phyloP scores from a whole-genome alignment of 768 basidiomycete species.

The Amylocystis lapponica region DNA sequence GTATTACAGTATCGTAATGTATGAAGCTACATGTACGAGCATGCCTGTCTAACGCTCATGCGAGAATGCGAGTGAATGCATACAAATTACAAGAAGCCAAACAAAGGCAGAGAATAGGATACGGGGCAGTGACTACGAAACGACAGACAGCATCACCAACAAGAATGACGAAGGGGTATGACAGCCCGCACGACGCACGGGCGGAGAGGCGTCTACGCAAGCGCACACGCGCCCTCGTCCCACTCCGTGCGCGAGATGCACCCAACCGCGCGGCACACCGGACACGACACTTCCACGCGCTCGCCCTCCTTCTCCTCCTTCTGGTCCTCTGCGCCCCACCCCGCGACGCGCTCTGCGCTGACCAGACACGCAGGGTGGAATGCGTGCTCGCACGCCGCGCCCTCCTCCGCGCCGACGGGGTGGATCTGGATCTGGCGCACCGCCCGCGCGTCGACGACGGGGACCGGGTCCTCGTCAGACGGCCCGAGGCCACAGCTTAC shows the following conservation, averaged over 20 bases:
- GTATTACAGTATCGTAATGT: too few relatives aligned
- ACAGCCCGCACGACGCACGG: too few relatives aligned
- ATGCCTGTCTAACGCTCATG: too few relatives aligned
- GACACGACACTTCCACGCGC: constrained; percentile 65
- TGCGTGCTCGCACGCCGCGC: constrained; percentile 49
- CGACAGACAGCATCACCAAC: too few relatives aligned
- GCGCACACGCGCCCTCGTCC: constrained; percentile 39
- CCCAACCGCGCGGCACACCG: constrained; percentile 64
- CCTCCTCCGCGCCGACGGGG: constrained; percentile 13
- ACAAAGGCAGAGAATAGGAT: too few relatives aligned
- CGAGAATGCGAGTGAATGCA: too few relatives aligned
- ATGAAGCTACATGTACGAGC: too few relatives aligned
- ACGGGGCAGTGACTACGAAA: too few relatives aligned
- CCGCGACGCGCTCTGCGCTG: constrained; percentile 54
- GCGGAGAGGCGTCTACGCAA: constrained; percentile 19
- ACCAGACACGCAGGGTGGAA: constrained; percentile 77
- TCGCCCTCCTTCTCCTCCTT: constrained; percentile 32
- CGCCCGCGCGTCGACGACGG: constrained; percentile 14
- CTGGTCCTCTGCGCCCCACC: constrained; percentile 44
- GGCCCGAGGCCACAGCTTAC: constrained; percentile 64
- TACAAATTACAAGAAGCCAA: too few relatives aligned
- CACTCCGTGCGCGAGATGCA: constrained; percentile 55
- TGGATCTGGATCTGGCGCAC: constrained; percentile 32
- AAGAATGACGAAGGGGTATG: too few relatives aligned
- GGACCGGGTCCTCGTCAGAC: constrained; percentile 22